Percentiles rank a stretch among this genome's conserved stretches.
Conservation (phyloP, 1,139 yeast species). For the Kazachstania sp. region DNA sequence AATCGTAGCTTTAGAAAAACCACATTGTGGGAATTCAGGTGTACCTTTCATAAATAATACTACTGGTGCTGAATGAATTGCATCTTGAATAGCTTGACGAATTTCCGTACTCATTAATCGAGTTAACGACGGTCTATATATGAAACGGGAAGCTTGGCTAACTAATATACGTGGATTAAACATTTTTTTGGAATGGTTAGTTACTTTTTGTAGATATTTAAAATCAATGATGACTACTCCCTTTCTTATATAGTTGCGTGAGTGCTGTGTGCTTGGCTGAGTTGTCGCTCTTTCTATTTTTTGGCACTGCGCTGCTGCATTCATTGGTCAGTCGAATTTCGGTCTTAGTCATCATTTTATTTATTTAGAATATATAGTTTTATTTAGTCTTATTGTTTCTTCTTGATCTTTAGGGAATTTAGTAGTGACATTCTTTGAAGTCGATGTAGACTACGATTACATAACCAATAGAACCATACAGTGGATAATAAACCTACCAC, state of each 20-base stretch:
- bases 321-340: neutral
- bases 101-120: slow-evolving; percentile 65
- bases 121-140: neutral
- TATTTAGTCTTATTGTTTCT: neutral
- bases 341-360: neutral
- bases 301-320: too few relatives aligned
- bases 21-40: slow-evolving; percentile 97
- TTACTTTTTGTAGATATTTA: too few relatives aligned
- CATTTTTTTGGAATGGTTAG: too few relatives aligned
- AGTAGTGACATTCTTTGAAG: slow-evolving; percentile 40
- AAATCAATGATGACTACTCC: too few relatives aligned
- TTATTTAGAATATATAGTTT: neutral
- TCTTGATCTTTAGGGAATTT: slow-evolving; percentile 16
- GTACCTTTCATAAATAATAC: slow-evolving; percentile 95
- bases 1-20: slow-evolving; percentile 91
- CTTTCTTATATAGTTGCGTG: neutral
- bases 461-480: slow-evolving; percentile 31
- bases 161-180: too few relatives aligned
- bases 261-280: neutral
- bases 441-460: slow-evolving; percentile 35
- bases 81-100: slow-evolving; percentile 71
- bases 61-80: slow-evolving; percentile 85
- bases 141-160: neutral
- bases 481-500: slow-evolving; percentile 19
- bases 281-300: neutral